These are phyloP conservation scores for Periconia sp. DNA, from an alignment of 2,329 filamentous ascomycete species.

Conservation along the genomic window DNA sequence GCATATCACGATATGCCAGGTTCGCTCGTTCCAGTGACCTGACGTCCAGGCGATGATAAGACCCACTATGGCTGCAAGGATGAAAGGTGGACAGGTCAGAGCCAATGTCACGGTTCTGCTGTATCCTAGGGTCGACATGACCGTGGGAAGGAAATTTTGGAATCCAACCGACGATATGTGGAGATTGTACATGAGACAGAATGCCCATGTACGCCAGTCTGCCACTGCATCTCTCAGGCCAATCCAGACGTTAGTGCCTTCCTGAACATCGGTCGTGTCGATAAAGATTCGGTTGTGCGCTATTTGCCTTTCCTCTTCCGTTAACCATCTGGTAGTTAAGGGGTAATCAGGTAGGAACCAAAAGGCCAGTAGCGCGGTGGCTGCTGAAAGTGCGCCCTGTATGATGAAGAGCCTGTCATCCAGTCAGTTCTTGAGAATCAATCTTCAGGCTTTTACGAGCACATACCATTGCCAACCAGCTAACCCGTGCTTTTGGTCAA, in stretches of 20 bases:
- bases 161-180: conserved; percentile 21
- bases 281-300: conserved; percentile 34
- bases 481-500: conserved; percentile 45
- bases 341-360: conserved; percentile 25
- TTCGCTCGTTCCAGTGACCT: conserved; percentile 31
- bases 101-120: conserved; percentile 31
- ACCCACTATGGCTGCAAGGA: conserved; percentile 27
- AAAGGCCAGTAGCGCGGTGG: conserved; percentile 17
- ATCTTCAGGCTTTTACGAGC: not conserved
- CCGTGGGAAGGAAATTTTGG: conserved; percentile 38
- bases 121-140: conserved; percentile 35
- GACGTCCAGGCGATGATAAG: conserved; percentile 27
- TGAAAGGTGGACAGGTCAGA: conserved; percentile 33
- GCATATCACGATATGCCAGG: conserved; percentile 33
- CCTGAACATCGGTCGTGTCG: conserved; percentile 47
- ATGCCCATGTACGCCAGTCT: conserved; percentile 19
- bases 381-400: conserved; percentile 38
- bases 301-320: conserved; percentile 44
- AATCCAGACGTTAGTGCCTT: conserved; percentile 16
- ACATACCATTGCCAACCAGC: conserved; percentile 45
- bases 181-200: conserved; percentile 20
- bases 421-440: not conserved
- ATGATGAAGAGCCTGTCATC: conserved; percentile 41
- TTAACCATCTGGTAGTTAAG: conserved; percentile 47
- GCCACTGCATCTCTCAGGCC: conserved; percentile 15